These are phyloP conservation scores for Colletotrichum falcatum DNA, from an alignment of 2,329 filamentous ascomycete species.

Conservation along the genomic window DNA sequence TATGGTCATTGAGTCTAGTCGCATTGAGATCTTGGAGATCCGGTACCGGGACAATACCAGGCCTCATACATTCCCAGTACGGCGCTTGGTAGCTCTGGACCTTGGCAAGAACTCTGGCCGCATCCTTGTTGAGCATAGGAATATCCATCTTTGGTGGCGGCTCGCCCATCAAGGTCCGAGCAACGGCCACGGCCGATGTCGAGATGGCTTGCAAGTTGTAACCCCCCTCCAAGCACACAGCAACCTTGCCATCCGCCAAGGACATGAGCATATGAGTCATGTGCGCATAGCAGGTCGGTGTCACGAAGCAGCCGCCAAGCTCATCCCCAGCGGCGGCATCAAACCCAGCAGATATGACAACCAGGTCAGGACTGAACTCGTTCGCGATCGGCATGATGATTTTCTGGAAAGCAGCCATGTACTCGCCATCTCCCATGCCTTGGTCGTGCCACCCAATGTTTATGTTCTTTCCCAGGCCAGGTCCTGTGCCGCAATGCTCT, in stretches of 20 bases:
- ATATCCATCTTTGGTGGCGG: conserved; percentile 76
- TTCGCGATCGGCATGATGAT: conserved; percentile 96
- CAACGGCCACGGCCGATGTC: conserved; percentile 90
- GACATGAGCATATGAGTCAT: conserved; percentile 99
- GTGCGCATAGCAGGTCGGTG: conserved; percentile 91
- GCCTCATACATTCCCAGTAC: conserved; percentile 91
- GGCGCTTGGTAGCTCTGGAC: conserved; percentile 72
- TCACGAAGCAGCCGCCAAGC: conserved; percentile 91
- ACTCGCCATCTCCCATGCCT: conserved; percentile 95
- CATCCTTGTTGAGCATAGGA: conserved; percentile 68
- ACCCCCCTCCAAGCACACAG: conserved; percentile 93
- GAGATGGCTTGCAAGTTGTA: conserved; percentile 96
- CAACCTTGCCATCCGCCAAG: conserved; percentile 87
- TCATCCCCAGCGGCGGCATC: conserved; percentile 95
- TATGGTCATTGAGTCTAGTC: conserved; percentile 80
- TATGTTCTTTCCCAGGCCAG: conserved; percentile 71
- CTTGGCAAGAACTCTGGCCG: conserved; percentile 66
- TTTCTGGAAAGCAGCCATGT: conserved; percentile 95
- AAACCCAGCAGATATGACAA: conserved; percentile 95
- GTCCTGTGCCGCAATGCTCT: conserved; percentile 67
- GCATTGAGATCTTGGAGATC: conserved; percentile 65
- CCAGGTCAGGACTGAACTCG: conserved; percentile 93
- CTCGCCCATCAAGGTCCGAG: conserved; percentile 93
- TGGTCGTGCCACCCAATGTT: conserved; percentile 77
- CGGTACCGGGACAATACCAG: conserved; percentile 68